phyloP scores from a whole-genome alignment of 305 asterid genomes.

The Caryopteris hybrid region DNA sequence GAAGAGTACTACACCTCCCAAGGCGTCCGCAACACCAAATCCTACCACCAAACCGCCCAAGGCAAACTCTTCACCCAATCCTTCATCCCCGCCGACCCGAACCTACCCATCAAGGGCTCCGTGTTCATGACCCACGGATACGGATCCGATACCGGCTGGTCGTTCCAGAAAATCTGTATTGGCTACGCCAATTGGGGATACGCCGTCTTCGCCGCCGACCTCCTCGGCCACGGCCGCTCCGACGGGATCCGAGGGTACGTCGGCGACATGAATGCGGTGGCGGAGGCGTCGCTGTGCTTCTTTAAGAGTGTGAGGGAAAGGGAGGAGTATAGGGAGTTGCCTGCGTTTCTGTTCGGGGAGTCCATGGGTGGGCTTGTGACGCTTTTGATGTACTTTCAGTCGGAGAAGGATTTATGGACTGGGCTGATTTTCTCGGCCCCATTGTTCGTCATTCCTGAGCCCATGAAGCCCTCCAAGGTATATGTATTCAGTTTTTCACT shows the following conservation, averaged over 20 bases:
- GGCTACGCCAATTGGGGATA: slow-evolving; percentile 81
- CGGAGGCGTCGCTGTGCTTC: slow-evolving; percentile 51
- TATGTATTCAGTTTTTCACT: no score
- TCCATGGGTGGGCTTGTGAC: slow-evolving; percentile 84
- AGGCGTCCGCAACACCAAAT: slow-evolving; percentile 61
- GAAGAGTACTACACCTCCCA: slow-evolving; percentile 71
- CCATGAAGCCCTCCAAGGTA: slow-evolving; percentile 92
- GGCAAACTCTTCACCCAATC: slow-evolving; percentile 83
- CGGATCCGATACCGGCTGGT: slow-evolving; percentile 92
- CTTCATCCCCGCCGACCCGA: slow-evolving; percentile 63
- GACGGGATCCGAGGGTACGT: slow-evolving; percentile 72
- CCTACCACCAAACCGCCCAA: slow-evolving; percentile 66
- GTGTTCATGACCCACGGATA: slow-evolving; percentile 94
- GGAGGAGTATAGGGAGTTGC: slow-evolving; percentile 58
- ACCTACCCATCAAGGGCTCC: slow-evolving; percentile 47
- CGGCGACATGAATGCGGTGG: slow-evolving; percentile 66
- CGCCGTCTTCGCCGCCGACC: slow-evolving; percentile 88
- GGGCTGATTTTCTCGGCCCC: slow-evolving; percentile 88
- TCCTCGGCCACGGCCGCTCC: slow-evolving; percentile 93
- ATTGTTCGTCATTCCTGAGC: slow-evolving; percentile 75
- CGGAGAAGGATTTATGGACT: slow-evolving; percentile 68
- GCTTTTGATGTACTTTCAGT: slow-evolving; percentile 70
- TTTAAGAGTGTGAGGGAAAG: slow-evolving; percentile 55
- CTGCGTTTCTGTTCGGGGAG: slow-evolving; percentile 82
- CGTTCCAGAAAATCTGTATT: slow-evolving; percentile 82